Conservation (phyloP, 2,329 filamentous ascomycete species). For the Zalaria sp. region DNA sequence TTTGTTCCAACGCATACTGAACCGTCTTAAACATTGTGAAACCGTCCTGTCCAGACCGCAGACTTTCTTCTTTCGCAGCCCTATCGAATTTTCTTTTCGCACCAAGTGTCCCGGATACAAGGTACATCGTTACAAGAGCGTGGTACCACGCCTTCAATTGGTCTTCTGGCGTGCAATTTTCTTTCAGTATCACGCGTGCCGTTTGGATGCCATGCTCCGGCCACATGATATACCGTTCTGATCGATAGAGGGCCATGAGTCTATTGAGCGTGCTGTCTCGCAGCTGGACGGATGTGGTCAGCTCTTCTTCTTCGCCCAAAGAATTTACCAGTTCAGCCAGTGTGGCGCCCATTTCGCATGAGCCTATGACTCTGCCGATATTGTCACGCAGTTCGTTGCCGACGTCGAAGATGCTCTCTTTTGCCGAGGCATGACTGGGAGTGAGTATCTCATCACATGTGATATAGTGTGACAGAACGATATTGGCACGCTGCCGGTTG, state of each 20-base stretch:
- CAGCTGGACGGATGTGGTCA: constrained; percentile 12
- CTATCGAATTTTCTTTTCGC: constrained; percentile 8
- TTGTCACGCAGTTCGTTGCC: constrained; percentile 52
- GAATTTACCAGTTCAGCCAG: constrained; percentile 10
- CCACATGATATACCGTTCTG: constrained; percentile 49
- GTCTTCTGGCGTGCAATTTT: constrained; percentile 31
- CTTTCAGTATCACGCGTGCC: constrained; percentile 49
- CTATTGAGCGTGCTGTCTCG: constrained; percentile 21
- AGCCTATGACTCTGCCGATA: constrained; percentile 33
- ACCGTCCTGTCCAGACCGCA: background rate
- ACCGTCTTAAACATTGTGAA: constrained; percentile 24
- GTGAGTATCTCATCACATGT: constrained; percentile 21
- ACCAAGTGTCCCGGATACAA: constrained; percentile 2
- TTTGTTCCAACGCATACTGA: constrained; percentile 24
- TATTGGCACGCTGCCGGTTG: constrained; percentile 73
- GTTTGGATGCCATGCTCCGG: constrained; percentile 23
- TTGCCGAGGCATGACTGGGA: constrained; percentile 49
- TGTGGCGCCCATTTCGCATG: constrained; percentile 37
- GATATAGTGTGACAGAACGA: constrained; percentile 47
- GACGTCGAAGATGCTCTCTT: constrained; percentile 44
- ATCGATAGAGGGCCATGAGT: constrained; percentile 35
- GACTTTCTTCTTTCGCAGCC: background rate
- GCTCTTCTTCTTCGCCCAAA: constrained; percentile 11
- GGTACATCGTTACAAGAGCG: constrained; percentile 27
- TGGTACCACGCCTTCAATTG: constrained; percentile 51